These are phyloP conservation scores for Rosellinia necatrix DNA, from an alignment of 2,329 filamentous ascomycete genomes.

Conservation along the genomic window DNA sequence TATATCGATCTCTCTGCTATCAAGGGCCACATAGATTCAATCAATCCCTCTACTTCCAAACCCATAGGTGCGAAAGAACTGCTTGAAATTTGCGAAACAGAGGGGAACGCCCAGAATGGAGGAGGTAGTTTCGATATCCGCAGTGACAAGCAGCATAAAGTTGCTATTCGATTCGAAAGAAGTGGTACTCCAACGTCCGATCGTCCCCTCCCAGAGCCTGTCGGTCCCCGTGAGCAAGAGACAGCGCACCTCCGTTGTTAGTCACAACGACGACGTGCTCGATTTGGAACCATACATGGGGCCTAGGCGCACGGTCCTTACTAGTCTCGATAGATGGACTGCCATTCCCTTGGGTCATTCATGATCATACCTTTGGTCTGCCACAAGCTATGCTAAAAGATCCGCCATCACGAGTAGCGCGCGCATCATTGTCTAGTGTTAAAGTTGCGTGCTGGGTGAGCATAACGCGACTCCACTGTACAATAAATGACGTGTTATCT, in stretches of 20 bases:
- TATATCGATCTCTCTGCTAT: conserved; percentile 73
- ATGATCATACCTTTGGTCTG: conserved; percentile 8
- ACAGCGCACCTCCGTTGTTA: too few relatives aligned
- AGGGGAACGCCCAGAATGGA: conserved; percentile 83
- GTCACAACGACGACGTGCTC: too few relatives aligned
- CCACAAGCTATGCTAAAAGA: background rate
- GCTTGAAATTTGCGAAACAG: conserved; percentile 84
- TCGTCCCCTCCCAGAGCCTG: too few relatives aligned
- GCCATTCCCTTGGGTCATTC: conserved; percentile 12
- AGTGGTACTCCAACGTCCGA: conserved; percentile 54
- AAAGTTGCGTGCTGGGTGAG: conserved; percentile 29
- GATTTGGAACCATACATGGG: too few relatives aligned
- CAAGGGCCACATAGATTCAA: conserved; percentile 66
- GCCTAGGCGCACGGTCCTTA: background rate
- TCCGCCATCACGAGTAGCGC: conserved; percentile 13
- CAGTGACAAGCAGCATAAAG: conserved; percentile 51
- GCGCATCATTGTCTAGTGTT: conserved; percentile 24
- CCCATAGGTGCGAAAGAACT: conserved; percentile 67
- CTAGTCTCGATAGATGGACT: background rate
- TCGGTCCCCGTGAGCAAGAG: too few relatives aligned
- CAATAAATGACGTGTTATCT: conserved; percentile 28
- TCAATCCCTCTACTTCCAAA: conserved; percentile 55
- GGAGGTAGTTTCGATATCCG: conserved; percentile 83
- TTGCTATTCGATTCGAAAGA: conserved; percentile 60
- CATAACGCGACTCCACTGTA: conserved; percentile 29